phyloP scores from a whole-genome alignment of 768 basidiomycete genomes.

The Fomitopsis pulvina region DNA sequence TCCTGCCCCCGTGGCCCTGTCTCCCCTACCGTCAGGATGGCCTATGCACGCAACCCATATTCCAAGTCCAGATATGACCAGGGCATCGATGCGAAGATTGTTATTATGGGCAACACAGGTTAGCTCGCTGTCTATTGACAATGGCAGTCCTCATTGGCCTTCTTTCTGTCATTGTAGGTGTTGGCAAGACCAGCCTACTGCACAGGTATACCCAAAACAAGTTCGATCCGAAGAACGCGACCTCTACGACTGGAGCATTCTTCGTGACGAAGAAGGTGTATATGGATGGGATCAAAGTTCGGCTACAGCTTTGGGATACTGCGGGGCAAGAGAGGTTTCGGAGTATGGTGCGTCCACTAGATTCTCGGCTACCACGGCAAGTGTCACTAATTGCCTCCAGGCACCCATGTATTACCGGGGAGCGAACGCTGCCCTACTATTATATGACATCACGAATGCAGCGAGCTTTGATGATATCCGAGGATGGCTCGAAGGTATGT shows the following conservation, averaged over 20 bases:
- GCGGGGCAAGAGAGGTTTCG: slow-evolving; percentile 92
- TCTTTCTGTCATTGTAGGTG: slow-evolving; percentile 41
- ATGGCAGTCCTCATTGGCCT: slow-evolving; percentile 7
- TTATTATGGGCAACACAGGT: slow-evolving; percentile 85
- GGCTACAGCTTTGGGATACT: slow-evolving; percentile 88
- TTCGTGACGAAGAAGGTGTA: slow-evolving; percentile 91
- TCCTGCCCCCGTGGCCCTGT: slow-evolving; percentile 42
- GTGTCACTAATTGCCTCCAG: slow-evolving; percentile 30
- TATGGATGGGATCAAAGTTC: slow-evolving; percentile 79
- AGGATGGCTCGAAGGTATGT: slow-evolving; percentile 81
- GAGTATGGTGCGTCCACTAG: slow-evolving; percentile 58
- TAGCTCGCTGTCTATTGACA: slow-evolving; percentile 17
- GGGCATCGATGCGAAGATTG: slow-evolving; percentile 91
- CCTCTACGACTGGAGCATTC: slow-evolving; percentile 88
- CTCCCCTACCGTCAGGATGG: slow-evolving; percentile 39
- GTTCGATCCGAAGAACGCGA: slow-evolving; percentile 84
- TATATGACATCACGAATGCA: slow-evolving; percentile 93
- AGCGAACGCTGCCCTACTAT: slow-evolving; percentile 86
- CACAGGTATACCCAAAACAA: slow-evolving; percentile 87
- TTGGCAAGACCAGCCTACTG: slow-evolving; percentile 89
- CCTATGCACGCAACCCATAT: slow-evolving; percentile 59
- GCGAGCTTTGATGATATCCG: slow-evolving; percentile 85
- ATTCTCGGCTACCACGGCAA: background rate
- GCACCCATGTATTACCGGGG: slow-evolving; percentile 97
- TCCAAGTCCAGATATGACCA: slow-evolving; percentile 66